Evolutionary conservation across 768 basidiomycete genomes (phyloP).

Genomic region (Collybia sp.): DNA sequence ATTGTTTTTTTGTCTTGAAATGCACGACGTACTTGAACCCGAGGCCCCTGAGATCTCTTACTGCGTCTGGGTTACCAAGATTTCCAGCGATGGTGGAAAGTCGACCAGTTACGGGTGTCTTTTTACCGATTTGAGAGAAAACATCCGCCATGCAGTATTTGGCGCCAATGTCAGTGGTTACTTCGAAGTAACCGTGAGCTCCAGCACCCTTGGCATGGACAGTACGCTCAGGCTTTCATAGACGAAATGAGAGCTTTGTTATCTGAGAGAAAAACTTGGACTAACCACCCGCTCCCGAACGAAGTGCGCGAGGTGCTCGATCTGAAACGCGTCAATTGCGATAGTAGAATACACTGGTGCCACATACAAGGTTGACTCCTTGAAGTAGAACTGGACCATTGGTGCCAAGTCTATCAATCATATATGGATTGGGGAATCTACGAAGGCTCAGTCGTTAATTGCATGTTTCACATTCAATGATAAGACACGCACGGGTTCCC

Average conservation of each 20-base stretch:
- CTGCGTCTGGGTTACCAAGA: constrained; percentile 41
- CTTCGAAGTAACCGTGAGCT: constrained; percentile 51
- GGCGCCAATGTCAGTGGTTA: constrained; percentile 38
- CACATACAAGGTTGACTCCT: constrained; percentile 9
- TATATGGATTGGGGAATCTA: constrained; percentile 8
- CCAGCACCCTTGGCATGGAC: constrained; percentile 33
- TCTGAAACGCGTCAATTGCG: constrained; percentile 1
- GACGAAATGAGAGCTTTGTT: not conserved
- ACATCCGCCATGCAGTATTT: constrained; percentile 27
- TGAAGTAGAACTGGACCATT: constrained; percentile 9
- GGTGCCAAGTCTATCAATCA: constrained; percentile 8
- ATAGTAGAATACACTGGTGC: too few relatives aligned
- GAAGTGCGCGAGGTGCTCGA: constrained; percentile 13
- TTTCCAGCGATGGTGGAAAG: constrained; percentile 57
- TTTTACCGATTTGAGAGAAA: constrained; percentile 24
- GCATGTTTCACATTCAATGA: not conserved
- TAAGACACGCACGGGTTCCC: constrained; percentile 8
- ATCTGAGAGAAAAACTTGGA: not conserved
- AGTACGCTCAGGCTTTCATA: constrained; percentile 21
- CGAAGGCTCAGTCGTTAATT: not conserved
- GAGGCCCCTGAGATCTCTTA: constrained; percentile 51
- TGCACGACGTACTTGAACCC: constrained; percentile 34
- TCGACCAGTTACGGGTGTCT: constrained; percentile 33
- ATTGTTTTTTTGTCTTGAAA: too few relatives aligned
- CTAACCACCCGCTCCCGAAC: constrained; percentile 12